Evolutionary conservation across 805 yeast genomes (phyloP).

Genomic region (Suhomyces tanzawaensis): DNA sequence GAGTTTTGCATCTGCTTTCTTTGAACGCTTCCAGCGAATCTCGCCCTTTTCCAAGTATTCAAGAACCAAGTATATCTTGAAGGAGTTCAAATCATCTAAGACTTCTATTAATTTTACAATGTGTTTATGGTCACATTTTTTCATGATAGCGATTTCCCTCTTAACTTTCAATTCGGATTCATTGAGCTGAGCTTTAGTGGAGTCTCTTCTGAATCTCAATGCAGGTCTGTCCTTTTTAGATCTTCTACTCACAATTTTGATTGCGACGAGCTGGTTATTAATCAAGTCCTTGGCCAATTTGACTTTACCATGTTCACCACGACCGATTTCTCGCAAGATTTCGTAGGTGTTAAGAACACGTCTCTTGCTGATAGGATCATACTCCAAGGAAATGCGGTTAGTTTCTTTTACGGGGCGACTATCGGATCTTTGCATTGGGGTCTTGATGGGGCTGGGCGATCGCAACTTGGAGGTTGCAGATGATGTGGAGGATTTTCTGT

Average conservation of each 20-base stretch:
- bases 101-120: slow-evolving; percentile 52
- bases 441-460: background rate
- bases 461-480: background rate
- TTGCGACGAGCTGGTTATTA: slow-evolving; percentile 74
- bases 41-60: slow-evolving; percentile 93
- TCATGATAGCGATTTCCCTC: slow-evolving; percentile 45
- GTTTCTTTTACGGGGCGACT: slow-evolving; percentile 70
- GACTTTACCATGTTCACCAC: slow-evolving; percentile 99
- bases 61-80: slow-evolving; percentile 84
- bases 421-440: background rate
- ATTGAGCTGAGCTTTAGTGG: slow-evolving; percentile 13
- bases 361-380: slow-evolving; percentile 81
- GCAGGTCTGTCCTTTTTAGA: slow-evolving; percentile 34
- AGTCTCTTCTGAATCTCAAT: slow-evolving; percentile 22
- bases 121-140: slow-evolving; percentile 46
- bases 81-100: slow-evolving; percentile 77
- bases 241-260: slow-evolving; percentile 83
- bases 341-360: slow-evolving; percentile 88
- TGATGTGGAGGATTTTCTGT: background rate
- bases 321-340: slow-evolving; percentile 79
- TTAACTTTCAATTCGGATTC: slow-evolving; percentile 35
- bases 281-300: slow-evolving; percentile 78
- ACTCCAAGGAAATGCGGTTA: slow-evolving; percentile 71
- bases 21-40: slow-evolving; percentile 64
- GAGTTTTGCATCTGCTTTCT: slow-evolving; percentile 12